These are phyloP conservation scores for Phallus indusiatus DNA, from an alignment of 768 basidiomycete genomes.

Conservation along the genomic window DNA sequence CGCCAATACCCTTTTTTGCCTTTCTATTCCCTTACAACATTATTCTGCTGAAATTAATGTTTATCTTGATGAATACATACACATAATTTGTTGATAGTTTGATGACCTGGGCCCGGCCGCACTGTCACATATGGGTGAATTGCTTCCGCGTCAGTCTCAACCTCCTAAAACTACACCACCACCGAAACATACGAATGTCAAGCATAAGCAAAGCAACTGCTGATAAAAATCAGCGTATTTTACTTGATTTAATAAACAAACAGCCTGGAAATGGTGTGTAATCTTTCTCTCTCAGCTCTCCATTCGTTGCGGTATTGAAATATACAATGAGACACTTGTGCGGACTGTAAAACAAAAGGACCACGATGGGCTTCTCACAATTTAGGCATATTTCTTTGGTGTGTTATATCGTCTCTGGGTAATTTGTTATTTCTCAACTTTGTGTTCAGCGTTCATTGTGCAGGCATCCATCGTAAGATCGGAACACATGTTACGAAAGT, in stretches of 20 bases:
- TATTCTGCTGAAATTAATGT: no score
- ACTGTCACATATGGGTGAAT: not conserved
- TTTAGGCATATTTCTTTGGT: constrained; percentile 86
- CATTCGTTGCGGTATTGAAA: not conserved
- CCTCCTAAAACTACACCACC: not conserved
- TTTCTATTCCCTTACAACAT: no score
- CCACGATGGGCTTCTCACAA: constrained; percentile 89
- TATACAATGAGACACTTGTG: constrained; percentile 59
- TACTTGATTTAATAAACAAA: constrained; percentile 58
- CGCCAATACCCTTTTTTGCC: no score
- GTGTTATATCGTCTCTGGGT: constrained; percentile 13
- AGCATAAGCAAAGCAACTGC: constrained; percentile 45
- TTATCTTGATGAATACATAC: no score
- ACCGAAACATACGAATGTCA: constrained; percentile 4
- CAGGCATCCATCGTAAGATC: constrained; percentile 88
- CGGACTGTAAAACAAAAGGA: constrained; percentile 81
- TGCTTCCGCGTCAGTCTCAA: not conserved
- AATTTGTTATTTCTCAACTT: not conserved
- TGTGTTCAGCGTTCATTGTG: constrained; percentile 63
- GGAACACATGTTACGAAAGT: constrained; percentile 93
- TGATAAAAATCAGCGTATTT: constrained; percentile 54
- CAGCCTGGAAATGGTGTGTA: constrained; percentile 70
- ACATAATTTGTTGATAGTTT: no score
- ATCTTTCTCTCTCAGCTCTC: not conserved
- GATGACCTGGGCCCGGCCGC: not conserved